Base-by-base conservation (phyloP, 306 rosid species). In the Pyrus bretschneideri region DNA sequence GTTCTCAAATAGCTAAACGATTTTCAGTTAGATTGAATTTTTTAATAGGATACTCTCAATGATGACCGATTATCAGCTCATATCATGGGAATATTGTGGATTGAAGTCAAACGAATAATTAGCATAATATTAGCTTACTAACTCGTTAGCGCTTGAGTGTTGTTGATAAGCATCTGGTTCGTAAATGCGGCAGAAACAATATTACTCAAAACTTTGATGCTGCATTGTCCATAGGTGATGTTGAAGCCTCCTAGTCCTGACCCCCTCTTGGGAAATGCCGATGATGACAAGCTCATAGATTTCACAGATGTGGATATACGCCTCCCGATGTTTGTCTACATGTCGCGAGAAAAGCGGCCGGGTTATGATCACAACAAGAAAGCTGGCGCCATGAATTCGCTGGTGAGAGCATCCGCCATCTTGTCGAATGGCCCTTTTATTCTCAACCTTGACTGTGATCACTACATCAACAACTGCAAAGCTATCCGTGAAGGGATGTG, bases 311-410 rank as follows among this genome's bases (percentile, higher is more conserved):
- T 92, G 35, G 97, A 94, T 58, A 94, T 84, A 77, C 90, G 92
- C 70, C 83, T 92, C 38, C 98, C 97, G 3, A 79, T 84, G 88
- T 93, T 94, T 35, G 96, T 94, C 42, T 94, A 94, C 40, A 87
- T 94, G 62, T 92, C 98, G 0, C 90, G 96, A 57, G 97, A 92
- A 81, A 94, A 94, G 80, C 85, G 98, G 7, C 95, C 89, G 0
- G 98, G 98, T 52, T 94, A 91, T 61, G 96, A 92, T 60, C 97
- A 89, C 57, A 93, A 94, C 89, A 94, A 94, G 83, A 94, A 94
- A 84, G 97, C 98, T 0, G 97, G 98, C 14, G 96, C 98, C 85
- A 94, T 94, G 97, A 94, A 94, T 70, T 96, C 98, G n/a, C 79
- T 89, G 76, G 98, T 90, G 70, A 75, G 91, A 66, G 73, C 82